Conservation (phyloP, 2,329 filamentous ascomycete species). For the Paracorniculantispora psalliotae region DNA sequence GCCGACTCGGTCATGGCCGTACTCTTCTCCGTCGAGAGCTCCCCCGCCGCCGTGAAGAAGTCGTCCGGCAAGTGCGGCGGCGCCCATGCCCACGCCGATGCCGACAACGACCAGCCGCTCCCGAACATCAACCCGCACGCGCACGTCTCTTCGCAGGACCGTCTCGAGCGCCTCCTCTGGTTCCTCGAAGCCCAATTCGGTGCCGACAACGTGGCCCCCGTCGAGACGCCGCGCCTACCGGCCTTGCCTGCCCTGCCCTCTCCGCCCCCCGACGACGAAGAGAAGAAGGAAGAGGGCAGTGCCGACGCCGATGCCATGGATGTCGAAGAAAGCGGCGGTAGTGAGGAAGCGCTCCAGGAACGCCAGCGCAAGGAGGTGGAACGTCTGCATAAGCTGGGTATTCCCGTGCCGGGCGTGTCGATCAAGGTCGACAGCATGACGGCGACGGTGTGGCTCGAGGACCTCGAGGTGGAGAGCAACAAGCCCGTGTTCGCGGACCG, state of each 20-base stretch:
- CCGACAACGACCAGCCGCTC: slow-evolving; percentile 31
- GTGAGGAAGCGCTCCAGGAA: slow-evolving; percentile 44
- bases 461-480: slow-evolving; percentile 80
- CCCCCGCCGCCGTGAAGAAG: slow-evolving; percentile 88
- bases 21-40: slow-evolving; percentile 86
- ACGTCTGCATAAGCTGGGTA: slow-evolving; percentile 74
- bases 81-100: slow-evolving; percentile 35
- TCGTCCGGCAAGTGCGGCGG: slow-evolving; percentile 30
- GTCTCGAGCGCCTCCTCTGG: slow-evolving; percentile 81
- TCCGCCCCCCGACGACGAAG: slow-evolving; percentile 22
- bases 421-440: slow-evolving; percentile 84
- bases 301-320: slow-evolving; percentile 19
- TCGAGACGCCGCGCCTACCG: slow-evolving; percentile 58
- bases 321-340: slow-evolving; percentile 18
- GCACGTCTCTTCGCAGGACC: slow-evolving; percentile 65
- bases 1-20: slow-evolving; percentile 96
- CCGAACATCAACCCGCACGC: slow-evolving; percentile 58
- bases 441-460: slow-evolving; percentile 88
- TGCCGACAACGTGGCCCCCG: slow-evolving; percentile 71
- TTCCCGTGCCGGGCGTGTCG: slow-evolving; percentile 83
- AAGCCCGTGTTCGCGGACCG: slow-evolving; percentile 76
- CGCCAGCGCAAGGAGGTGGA: slow-evolving; percentile 66
- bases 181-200: slow-evolving; percentile 98
- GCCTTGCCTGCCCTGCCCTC: slow-evolving; percentile 26
- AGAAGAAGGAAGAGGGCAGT: slow-evolving; percentile 24